Evolutionary conservation across 805 yeast genomes (phyloP).

Genomic region (Saccharomycopsis lassenensis): DNA sequence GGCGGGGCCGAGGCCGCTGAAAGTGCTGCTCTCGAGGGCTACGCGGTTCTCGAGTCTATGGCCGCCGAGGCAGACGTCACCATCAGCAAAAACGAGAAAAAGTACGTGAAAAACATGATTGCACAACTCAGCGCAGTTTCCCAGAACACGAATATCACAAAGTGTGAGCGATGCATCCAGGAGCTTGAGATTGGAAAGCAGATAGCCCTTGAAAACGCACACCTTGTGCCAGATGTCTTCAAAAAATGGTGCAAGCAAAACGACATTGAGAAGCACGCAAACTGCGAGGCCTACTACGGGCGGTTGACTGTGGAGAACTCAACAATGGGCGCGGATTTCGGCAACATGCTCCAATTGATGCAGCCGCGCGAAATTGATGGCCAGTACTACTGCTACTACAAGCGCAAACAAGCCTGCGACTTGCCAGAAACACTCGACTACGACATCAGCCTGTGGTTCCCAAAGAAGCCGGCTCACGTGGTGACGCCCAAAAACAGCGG

Average conservation of each 20-base stretch:
- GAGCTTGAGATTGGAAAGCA: conserved; percentile 29
- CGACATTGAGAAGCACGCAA: conserved; percentile 20
- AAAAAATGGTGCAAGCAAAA: conserved; percentile 33
- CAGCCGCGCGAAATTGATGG: conserved; percentile 45
- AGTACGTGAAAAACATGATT: neutral
- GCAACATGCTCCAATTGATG: conserved; percentile 39
- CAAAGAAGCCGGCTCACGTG: conserved; percentile 31
- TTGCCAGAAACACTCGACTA: conserved; percentile 43
- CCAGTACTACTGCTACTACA: conserved; percentile 48
- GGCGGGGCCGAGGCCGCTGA: too few species aligned
- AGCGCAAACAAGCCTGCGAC: conserved; percentile 37
- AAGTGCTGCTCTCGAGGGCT: too few species aligned
- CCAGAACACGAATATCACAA: neutral
- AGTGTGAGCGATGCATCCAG: conserved; percentile 28
- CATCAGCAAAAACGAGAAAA: conserved; percentile 3
- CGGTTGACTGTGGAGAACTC: conserved; percentile 30
- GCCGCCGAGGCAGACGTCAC: neutral
- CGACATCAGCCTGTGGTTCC: conserved; percentile 35
- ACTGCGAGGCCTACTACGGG: conserved; percentile 26
- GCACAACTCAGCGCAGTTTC: conserved; percentile 5
- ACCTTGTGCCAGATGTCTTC: conserved; percentile 31
- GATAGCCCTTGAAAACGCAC: conserved; percentile 28
- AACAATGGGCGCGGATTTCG: conserved; percentile 35
- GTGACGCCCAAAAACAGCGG: conserved; percentile 31
- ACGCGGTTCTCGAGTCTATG: too few species aligned